Evolutionary conservation across 2,329 filamentous ascomycete genomes (phyloP), one percentile per base, ranked within the genome.

Genomic region (Talaromyces sp.): DNA sequence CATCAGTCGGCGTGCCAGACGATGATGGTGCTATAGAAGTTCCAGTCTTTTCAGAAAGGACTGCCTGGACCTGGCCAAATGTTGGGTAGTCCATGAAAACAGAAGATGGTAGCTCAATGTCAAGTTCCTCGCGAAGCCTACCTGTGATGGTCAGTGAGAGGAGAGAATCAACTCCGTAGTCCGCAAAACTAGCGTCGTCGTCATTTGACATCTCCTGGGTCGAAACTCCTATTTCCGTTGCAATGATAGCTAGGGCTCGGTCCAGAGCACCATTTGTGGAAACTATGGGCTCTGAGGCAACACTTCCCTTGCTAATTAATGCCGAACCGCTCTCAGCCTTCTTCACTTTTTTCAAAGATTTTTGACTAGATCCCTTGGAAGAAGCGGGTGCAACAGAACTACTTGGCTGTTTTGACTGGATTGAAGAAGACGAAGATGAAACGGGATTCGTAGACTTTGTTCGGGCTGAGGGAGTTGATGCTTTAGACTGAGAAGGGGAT

Each of bases 101-200:
- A 30, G 51, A 54, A 34, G 51, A 54, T 18, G 51, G 31, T 18
- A 74, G 63, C 33, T 71, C 67, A 1, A 76, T 59, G 4, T 65
- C 67, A 23, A 77, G 65, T 53, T 75, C 66, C 4, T 62, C 62
- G 1, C 69, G 61, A 51, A 76, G 70, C 59, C 72, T 74, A 30
- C 70, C 69, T 0, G 70, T 61, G 16, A 78, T 68, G 4, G 73
- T 71, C 5, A 78, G 65, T 7, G 67, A 70, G 68, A 78, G 68
- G 7, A 78, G 66, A 27, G 70, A 73, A 62, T 78, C 76, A 31
- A 78, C 65, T 4, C 75, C 75, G 5, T 76, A 57, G 23, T 70
- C 65, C 2, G 66, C 65, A 53, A 75, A 73, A 7, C 33, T 62
- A n/a, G 65, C 64, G 23, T 72, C 68, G 28, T 68, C 61, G 23